These are phyloP conservation scores for Grigorovia jiainica DNA, from an alignment of 805 yeast species.

Conservation along the genomic window DNA sequence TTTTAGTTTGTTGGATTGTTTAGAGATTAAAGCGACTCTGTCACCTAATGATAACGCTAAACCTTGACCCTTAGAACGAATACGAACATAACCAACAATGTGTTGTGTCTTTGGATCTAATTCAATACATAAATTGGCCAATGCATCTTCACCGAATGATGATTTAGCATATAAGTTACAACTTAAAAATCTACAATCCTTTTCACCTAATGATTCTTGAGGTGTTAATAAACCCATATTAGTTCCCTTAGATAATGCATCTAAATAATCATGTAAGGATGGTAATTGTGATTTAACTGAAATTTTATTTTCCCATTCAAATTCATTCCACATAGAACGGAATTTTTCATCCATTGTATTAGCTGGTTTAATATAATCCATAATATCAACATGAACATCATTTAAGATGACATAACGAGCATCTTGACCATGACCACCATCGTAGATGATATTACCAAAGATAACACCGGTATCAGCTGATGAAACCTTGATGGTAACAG, in stretches of 20 bases:
- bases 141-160: slow-evolving; percentile 94
- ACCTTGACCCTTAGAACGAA: slow-evolving; percentile 96
- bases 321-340: slow-evolving; percentile 98
- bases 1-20: slow-evolving; percentile 37
- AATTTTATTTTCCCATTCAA: slow-evolving; percentile 98
- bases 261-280: slow-evolving; percentile 68
- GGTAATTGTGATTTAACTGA: slow-evolving; percentile 64
- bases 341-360: slow-evolving; percentile 77
- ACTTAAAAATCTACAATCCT: slow-evolving; percentile 69
- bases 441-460: slow-evolving; percentile 93
- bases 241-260: slow-evolving; percentile 60
- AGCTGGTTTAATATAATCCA: slow-evolving; percentile 97
- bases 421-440: slow-evolving; percentile 89
- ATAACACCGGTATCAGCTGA: slow-evolving; percentile 98
- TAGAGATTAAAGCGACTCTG: slow-evolving; percentile 76
- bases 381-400: slow-evolving; percentile 90
- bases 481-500: slow-evolving; percentile 85
- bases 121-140: slow-evolving; percentile 92
- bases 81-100: slow-evolving; percentile 88
- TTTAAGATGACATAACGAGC: slow-evolving; percentile 83
- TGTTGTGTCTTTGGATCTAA: slow-evolving; percentile 56
- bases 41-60: slow-evolving; percentile 92
- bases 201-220: slow-evolving; percentile 80
- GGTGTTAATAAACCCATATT: slow-evolving; percentile 93
- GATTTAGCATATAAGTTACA: slow-evolving; percentile 90